Evolutionary conservation across 2,329 filamentous ascomycete species (phyloP), one percentile per base, ranked within the genome.

Genomic region (Colletotrichum ledebouriae): DNA sequence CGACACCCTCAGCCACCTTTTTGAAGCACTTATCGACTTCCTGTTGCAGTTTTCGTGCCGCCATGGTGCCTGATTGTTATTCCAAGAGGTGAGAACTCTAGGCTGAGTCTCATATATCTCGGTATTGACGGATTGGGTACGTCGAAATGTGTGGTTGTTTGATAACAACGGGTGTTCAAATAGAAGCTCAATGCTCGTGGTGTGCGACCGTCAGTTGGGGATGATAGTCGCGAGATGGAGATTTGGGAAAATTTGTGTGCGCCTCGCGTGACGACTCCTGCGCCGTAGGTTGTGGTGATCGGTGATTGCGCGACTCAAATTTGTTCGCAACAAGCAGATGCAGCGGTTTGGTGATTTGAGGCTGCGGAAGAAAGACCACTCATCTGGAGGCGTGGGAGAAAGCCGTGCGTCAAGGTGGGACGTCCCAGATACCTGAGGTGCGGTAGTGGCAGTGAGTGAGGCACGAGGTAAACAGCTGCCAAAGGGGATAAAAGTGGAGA

Each of bases 21-120:
- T 99, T 99, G 89, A 98, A 98, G 88, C 94, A 97, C 85, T 98
- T 97, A 78, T 99, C 96, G 76, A 98, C 95, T 84, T 99, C 96
- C 84, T 98, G 94, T 81, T 96, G 93, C 75, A 97, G 88, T 87
- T 99, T 99, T 80, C 96, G 90, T 79, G 93, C 93, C 75, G 96
- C 94, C 96, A 99, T 99, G 76, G 80, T 87, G 82, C 73, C 71
- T 74, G 71, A 20, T 47, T 65, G 52, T 58, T 49, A 52, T 20
- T 49, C 34, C 15, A 37, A 58, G 44, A 58, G n/a, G 57, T 52
- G n/a, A 33, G 44, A 34, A 52, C 33, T 33, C 53, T 42, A 37
- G 37, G 41, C 34, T n/a, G 6, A 37, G 56, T 59, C 34, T 60
- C 20, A 47, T 49, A 39, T 49, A 47, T 49, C 50, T 69, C 42